These are phyloP conservation scores for Collybia sordida DNA, from an alignment of 768 basidiomycete genomes.

Conservation along the genomic window DNA sequence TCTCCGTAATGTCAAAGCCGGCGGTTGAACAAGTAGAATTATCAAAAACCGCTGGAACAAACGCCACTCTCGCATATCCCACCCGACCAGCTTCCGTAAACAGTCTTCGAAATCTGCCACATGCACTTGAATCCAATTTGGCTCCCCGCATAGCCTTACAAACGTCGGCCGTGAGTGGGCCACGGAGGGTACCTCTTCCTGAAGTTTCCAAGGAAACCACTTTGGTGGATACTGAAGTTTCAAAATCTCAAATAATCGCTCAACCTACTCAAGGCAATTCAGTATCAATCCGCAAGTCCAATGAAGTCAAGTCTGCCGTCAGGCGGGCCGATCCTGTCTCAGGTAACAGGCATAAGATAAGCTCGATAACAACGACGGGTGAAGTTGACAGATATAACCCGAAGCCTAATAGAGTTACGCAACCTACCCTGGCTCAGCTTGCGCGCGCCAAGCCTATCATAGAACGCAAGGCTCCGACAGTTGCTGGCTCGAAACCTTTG, in stretches of 20 bases:
- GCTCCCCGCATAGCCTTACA: not conserved
- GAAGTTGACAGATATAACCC: not conserved
- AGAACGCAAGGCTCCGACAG: constrained; percentile 5
- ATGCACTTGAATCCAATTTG: constrained; percentile 1
- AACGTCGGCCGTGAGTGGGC: constrained; percentile 15
- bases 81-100: constrained; percentile 12
- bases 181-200: constrained; percentile 21
- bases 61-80: not conserved
- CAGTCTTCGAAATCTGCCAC: constrained; percentile 6
- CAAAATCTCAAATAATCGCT: no score
- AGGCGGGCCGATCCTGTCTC: not conserved
- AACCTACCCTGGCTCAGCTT: constrained; percentile 27
- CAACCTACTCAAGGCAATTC: no score
- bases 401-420: constrained; percentile 16
- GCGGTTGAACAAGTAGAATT: constrained; percentile 3
- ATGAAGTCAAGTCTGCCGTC: no score
- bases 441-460: constrained; percentile 21
- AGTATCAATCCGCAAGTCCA: no score
- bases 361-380: constrained; percentile 2
- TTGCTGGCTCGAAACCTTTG: constrained; percentile 8
- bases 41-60: not conserved
- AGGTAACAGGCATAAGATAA: not conserved
- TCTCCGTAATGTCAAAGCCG: not conserved
- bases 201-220: constrained; percentile 1
- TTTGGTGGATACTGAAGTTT: no score